Evolutionary conservation across 2,329 filamentous ascomycete species (phyloP).

Genomic region (Pseudogymnoascus sp.): DNA sequence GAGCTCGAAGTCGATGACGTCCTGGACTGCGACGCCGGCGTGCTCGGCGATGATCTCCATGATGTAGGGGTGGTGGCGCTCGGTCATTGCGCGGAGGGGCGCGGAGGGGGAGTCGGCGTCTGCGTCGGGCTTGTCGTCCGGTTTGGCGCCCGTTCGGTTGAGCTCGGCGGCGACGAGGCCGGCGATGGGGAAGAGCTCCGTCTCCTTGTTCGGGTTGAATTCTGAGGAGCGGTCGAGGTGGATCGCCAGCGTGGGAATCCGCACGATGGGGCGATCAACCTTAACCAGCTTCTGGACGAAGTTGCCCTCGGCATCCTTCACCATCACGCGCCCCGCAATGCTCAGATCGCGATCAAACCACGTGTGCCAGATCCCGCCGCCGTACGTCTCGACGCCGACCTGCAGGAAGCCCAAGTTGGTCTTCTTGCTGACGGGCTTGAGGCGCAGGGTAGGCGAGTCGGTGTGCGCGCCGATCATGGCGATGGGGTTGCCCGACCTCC

Average conservation of each 20-base stretch:
- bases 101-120: conserved; percentile 38
- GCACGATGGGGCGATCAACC: conserved; percentile 79
- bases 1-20: conserved; percentile 88
- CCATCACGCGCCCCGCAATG: conserved; percentile 81
- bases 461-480: conserved; percentile 94
- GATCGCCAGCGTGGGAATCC: conserved; percentile 89
- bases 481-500: conserved; percentile 84
- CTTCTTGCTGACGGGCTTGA: conserved; percentile 94
- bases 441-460: conserved; percentile 81
- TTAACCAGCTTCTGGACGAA: conserved; percentile 82
- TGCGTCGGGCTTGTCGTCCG: conserved; percentile 30
- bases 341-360: conserved; percentile 96
- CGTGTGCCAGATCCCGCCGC: conserved; percentile 93
- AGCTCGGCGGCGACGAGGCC: conserved; percentile 82
- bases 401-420: conserved; percentile 80
- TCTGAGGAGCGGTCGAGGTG: conserved; percentile 80
- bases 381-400: conserved; percentile 93
- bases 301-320: conserved; percentile 61
- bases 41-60: conserved; percentile 78
- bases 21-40: conserved; percentile 58
- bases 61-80: conserved; percentile 83
- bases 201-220: conserved; percentile 96
- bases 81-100: conserved; percentile 66
- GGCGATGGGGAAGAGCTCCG: conserved; percentile 86
- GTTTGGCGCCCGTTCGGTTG: conserved; percentile 56